Conservation (phyloP, 495 filamentous ascomycete genomes). For the Neurospora sp. region DNA sequence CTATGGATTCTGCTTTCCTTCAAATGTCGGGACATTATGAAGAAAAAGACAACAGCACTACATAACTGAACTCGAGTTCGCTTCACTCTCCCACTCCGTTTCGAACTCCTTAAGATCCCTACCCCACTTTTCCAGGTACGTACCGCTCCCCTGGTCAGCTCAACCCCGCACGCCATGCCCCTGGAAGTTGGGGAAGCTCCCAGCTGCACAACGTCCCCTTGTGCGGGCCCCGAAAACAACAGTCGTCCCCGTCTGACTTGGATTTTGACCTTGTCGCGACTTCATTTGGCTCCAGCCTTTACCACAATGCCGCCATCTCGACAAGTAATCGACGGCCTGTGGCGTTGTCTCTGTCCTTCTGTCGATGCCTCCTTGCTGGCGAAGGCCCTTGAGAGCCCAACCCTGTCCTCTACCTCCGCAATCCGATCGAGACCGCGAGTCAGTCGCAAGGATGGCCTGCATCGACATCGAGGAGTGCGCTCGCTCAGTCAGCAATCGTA, state of each 20-base stretch:
- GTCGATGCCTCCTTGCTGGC: constrained; percentile 29
- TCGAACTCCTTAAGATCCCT: neutral
- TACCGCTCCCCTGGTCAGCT: neutral
- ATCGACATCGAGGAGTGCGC: neutral
- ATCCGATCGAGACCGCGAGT: neutral
- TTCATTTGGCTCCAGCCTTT: neutral
- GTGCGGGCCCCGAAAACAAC: neutral
- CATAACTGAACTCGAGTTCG: neutral
- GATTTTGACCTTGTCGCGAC: neutral
- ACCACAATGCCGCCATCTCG: constrained; percentile 24
- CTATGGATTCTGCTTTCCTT: neutral
- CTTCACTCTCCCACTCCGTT: neutral
- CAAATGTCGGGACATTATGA: neutral
- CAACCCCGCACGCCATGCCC: neutral
- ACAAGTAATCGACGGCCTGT: constrained; percentile 50
- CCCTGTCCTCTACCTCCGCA: neutral
- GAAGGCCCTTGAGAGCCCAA: constrained; percentile 7
- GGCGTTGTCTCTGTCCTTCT: constrained; percentile 58
- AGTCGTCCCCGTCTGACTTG: neutral
- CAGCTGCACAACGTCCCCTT: neutral
- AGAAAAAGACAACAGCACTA: neutral
- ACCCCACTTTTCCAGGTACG: neutral
- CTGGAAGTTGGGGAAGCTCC: neutral
- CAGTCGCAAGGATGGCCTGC: neutral
- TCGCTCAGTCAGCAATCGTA: neutral